phyloP scores from a whole-genome alignment of 768 basidiomycete genomes.

The Cyathus striatus region DNA sequence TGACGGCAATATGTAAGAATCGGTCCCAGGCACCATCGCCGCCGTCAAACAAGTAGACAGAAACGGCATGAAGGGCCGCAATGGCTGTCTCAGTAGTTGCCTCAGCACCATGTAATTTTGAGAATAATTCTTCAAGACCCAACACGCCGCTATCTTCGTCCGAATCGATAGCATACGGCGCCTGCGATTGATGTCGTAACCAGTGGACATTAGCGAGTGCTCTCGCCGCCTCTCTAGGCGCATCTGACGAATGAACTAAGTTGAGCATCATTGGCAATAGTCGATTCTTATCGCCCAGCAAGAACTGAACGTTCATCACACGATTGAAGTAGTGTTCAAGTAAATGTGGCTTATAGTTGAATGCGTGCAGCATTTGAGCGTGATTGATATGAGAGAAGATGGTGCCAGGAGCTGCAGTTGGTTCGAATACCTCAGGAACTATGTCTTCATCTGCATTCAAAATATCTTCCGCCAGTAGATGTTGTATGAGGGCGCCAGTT shows the following conservation, averaged over 20 bases:
- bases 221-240: conserved; percentile 54
- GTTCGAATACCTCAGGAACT: too few species aligned
- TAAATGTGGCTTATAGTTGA: conserved; percentile 11
- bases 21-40: conserved; percentile 64
- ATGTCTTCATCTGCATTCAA: neutral
- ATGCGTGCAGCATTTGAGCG: neutral
- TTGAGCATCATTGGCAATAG: conserved; percentile 43
- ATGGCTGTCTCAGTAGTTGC: conserved; percentile 66
- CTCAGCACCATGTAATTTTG: conserved; percentile 8
- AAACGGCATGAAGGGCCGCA: conserved; percentile 72
- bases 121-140: conserved; percentile 19
- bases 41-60: conserved; percentile 73
- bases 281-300: conserved; percentile 51
- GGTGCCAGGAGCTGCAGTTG: too few species aligned
- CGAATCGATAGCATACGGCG: conserved; percentile 16
- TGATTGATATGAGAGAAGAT: neutral
- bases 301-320: conserved; percentile 65
- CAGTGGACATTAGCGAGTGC: conserved; percentile 60
- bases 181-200: conserved; percentile 16
- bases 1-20: conserved; percentile 59
- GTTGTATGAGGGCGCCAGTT: neutral
- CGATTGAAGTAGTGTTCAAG: conserved; percentile 49
- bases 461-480: too few species aligned
- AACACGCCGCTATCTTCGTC: conserved; percentile 13
- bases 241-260: conserved; percentile 38